phyloP scores from a whole-genome alignment of 73 alveolate species.

The Chromera velia region DNA sequence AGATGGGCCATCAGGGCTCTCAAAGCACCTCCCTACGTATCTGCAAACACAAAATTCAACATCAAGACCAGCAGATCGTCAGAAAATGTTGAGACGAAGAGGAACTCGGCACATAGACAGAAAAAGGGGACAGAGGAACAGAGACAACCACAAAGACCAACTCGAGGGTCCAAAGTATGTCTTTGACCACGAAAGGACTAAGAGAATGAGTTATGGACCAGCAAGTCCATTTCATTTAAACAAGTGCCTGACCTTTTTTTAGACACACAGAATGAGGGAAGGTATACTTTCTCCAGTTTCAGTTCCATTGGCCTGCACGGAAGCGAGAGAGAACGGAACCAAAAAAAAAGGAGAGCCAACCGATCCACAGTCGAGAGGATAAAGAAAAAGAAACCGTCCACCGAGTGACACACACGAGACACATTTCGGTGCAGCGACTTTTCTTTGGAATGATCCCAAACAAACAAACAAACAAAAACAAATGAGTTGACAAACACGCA shows the following conservation, averaged over 20 bases:
- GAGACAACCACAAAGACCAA: conserved; percentile 17
- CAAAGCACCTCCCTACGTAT: conserved; percentile 67
- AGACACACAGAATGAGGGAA: conserved; percentile 59
- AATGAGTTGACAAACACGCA: no score
- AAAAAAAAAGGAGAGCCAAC: background rate
- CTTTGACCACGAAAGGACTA: no score
- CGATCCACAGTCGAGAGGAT: background rate
- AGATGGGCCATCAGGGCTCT: conserved; percentile 56
- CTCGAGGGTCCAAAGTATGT: no score
- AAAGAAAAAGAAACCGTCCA: background rate
- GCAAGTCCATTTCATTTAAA: no score
- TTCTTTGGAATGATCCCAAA: background rate
- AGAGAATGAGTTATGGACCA: no score
- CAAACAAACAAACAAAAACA: no score
- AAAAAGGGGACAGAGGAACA: conserved; percentile 7
- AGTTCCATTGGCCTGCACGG: conserved; percentile 54
- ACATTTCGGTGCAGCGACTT: background rate
- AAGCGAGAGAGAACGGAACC: background rate
- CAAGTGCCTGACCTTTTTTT: conserved; percentile 55
- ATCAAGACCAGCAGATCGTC: background rate
- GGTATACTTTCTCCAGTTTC: conserved; percentile 66
- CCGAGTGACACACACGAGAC: background rate
- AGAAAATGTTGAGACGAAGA: background rate
- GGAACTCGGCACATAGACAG: background rate
- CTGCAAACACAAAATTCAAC: no score